Evolutionary conservation across 2,329 filamentous ascomycete species (phyloP).

Genomic region (Neophaeococcomyces mojaviensis): DNA sequence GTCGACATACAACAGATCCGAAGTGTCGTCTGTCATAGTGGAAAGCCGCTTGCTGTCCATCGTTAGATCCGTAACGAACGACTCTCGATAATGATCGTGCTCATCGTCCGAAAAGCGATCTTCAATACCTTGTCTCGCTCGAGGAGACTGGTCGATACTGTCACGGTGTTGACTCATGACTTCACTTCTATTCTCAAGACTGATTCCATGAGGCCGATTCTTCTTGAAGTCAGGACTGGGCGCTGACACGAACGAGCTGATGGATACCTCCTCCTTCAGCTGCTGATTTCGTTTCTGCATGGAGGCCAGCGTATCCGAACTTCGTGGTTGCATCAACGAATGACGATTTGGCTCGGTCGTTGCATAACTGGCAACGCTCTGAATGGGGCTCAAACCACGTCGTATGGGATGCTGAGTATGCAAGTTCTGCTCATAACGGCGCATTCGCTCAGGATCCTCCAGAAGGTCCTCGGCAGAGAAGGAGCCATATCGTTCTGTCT

Average conservation of each 20-base stretch:
- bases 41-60: slow-evolving; percentile 46
- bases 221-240: slow-evolving; percentile 46
- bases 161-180: slow-evolving; percentile 38
- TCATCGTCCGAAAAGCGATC: slow-evolving; percentile 30
- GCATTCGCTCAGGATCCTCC: slow-evolving; percentile 33
- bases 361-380: slow-evolving; percentile 82
- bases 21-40: slow-evolving; percentile 48
- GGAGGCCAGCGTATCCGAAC: slow-evolving; percentile 54
- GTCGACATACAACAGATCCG: slow-evolving; percentile 49
- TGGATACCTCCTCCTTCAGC: slow-evolving; percentile 39
- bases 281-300: slow-evolving; percentile 37
- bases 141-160: neutral
- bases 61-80: slow-evolving; percentile 44
- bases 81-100: slow-evolving; percentile 36
- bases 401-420: slow-evolving; percentile 58
- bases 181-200: slow-evolving; percentile 43
- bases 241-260: slow-evolving; percentile 53
- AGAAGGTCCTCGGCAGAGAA: slow-evolving; percentile 19
- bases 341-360: slow-evolving; percentile 57
- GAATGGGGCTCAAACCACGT: slow-evolving; percentile 76
- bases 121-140: neutral
- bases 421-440: slow-evolving; percentile 47
- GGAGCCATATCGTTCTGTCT: slow-evolving; percentile 27
- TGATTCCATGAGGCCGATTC: slow-evolving; percentile 47
- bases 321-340: slow-evolving; percentile 45